Evolutionary conservation across 768 basidiomycete species (phyloP).

Genomic region (Pulveroboletus sp.): DNA sequence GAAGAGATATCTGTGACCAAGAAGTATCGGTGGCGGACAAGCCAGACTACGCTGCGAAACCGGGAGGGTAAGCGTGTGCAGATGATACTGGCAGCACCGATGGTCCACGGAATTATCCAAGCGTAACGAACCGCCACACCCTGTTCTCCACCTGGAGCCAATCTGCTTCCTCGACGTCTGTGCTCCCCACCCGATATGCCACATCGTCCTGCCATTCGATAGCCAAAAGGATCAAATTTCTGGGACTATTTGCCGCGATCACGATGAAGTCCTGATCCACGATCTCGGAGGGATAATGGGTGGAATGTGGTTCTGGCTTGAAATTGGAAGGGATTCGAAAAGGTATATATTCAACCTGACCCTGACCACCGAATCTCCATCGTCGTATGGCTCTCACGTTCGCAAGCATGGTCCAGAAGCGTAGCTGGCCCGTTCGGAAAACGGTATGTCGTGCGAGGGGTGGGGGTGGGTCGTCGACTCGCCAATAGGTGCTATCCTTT

Average conservation of each 20-base stretch:
- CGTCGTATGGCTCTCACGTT: neutral
- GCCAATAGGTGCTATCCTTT: neutral
- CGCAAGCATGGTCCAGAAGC: conserved; percentile 16
- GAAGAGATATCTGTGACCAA: no score
- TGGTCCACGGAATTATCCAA: conserved; percentile 3
- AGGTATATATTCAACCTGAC: neutral
- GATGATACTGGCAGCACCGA: no score
- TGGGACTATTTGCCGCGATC: neutral
- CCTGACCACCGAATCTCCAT: neutral
- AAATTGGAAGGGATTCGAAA: neutral
- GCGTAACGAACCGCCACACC: conserved; percentile 9
- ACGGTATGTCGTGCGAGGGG: neutral
- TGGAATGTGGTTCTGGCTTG: neutral
- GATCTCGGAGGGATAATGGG: neutral
- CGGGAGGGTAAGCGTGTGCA: no score
- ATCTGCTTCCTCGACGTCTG: neutral
- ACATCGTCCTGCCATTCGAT: conserved; percentile 12
- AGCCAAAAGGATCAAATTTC: conserved; percentile 1
- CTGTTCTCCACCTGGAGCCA: conserved; percentile 8
- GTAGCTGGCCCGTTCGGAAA: conserved; percentile 1
- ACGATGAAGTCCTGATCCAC: conserved; percentile 11
- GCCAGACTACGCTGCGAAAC: no score
- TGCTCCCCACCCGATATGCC: conserved; percentile 10
- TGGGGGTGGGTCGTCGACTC: neutral
- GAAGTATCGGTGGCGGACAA: no score